Conservation (phyloP, 192 early-diverging fungal genomes). For the Entomortierella lignicola region DNA sequence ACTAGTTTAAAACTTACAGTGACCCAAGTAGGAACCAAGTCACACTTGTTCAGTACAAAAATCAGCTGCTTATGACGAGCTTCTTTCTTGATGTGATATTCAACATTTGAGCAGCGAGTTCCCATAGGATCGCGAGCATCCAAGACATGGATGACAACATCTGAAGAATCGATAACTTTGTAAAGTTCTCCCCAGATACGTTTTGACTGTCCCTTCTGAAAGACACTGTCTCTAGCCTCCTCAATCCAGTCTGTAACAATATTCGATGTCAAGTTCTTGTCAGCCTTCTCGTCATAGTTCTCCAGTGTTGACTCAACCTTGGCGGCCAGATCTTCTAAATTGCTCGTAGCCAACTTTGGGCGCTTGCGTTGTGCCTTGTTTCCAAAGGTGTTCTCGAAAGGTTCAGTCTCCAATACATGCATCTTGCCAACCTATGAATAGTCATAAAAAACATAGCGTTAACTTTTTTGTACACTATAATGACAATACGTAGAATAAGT, state of each 20-base stretch:
- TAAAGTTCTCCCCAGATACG: slow-evolving; percentile 99
- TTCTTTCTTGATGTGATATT: slow-evolving; percentile 92
- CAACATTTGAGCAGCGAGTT: slow-evolving; percentile 93
- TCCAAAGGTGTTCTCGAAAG: slow-evolving; percentile 94
- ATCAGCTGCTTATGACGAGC: slow-evolving; percentile 96
- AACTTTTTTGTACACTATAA: not conserved
- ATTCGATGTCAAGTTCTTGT: slow-evolving; percentile 82
- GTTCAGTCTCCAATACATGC: slow-evolving; percentile 95
- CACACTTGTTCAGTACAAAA: slow-evolving; percentile 98
- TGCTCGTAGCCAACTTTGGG: slow-evolving; percentile 83
- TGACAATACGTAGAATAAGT: not conserved
- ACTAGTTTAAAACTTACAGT: slow-evolving; percentile 83
- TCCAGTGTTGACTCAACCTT: slow-evolving; percentile 75
- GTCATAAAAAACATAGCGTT: not conserved
- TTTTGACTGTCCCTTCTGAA: slow-evolving; percentile 94
- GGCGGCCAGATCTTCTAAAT: slow-evolving; percentile 83
- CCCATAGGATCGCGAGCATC: slow-evolving; percentile 99
- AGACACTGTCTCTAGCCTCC: slow-evolving; percentile 86
- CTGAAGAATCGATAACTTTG: slow-evolving; percentile 98
- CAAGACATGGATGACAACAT: slow-evolving; percentile 95
- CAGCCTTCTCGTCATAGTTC: slow-evolving; percentile 70
- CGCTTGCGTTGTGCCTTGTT: slow-evolving; percentile 94
- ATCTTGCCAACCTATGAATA: slow-evolving; percentile 61
- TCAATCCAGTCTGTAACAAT: slow-evolving; percentile 76
- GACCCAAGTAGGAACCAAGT: slow-evolving; percentile 98